Conservation (phyloP, 1,139 yeast genomes). For the Magnusiomyces magnusii region DNA sequence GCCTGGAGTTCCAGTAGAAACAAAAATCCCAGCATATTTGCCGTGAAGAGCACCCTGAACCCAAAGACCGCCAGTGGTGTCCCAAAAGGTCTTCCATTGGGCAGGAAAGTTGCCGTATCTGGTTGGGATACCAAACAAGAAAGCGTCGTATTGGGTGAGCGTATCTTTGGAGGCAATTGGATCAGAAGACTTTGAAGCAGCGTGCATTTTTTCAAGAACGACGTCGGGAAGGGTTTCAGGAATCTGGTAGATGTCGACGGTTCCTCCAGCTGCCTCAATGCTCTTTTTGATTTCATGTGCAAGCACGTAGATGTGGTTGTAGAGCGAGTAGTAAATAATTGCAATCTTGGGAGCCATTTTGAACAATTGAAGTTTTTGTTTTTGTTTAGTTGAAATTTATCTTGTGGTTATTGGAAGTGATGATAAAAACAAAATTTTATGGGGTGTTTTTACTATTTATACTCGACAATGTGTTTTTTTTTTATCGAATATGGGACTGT, state of each 20-base stretch:
- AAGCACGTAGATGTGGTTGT: slow-evolving; percentile 65
- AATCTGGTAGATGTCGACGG: slow-evolving; percentile 60
- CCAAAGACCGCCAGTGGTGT: slow-evolving; percentile 78
- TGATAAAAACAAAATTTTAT: no score
- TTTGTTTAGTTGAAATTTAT: no score
- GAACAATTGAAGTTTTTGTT: slow-evolving; percentile 10
- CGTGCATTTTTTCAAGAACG: slow-evolving; percentile 52
- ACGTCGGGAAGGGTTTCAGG: slow-evolving; percentile 69
- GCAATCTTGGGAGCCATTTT: slow-evolving; percentile 50
- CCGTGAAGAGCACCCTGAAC: slow-evolving; percentile 66
- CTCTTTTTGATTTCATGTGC: slow-evolving; percentile 70
- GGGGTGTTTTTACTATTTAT: no score
- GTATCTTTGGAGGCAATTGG: slow-evolving; percentile 63
- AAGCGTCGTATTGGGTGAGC: slow-evolving; percentile 59
- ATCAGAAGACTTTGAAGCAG: slow-evolving; percentile 53
- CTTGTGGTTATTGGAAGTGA: no score
- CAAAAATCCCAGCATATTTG: slow-evolving; percentile 69
- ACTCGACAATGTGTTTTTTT: no score
- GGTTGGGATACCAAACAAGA: slow-evolving; percentile 76
- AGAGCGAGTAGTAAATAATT: slow-evolving; percentile 72
- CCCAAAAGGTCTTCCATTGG: slow-evolving; percentile 78
- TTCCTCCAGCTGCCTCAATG: slow-evolving; percentile 64
- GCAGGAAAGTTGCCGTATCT: slow-evolving; percentile 79
- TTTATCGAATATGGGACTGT: no score
- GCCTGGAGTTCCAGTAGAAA: slow-evolving; percentile 74